phyloP scores from a whole-genome alignment of 2,329 filamentous ascomycete species.

The Botrytis squamosa region DNA sequence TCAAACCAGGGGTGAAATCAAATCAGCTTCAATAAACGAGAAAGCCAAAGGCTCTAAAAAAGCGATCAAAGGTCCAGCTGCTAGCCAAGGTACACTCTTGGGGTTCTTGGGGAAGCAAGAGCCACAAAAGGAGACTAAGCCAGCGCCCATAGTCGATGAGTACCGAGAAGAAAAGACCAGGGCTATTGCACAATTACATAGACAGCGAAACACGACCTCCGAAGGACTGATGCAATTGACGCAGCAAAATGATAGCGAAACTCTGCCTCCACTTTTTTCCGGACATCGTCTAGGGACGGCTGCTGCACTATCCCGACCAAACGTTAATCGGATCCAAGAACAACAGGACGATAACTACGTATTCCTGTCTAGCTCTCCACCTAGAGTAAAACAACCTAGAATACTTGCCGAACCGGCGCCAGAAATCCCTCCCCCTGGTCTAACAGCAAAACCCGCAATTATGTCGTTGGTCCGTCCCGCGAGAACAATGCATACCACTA shows the following conservation, averaged over 20 bases:
- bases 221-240: not conserved
- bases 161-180: not conserved
- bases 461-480: slow-evolving; percentile 33
- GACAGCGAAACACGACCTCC: not conserved
- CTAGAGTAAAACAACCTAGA: slow-evolving; percentile 24
- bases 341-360: slow-evolving; percentile 32
- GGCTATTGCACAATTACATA: slow-evolving; percentile 10
- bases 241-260: not conserved
- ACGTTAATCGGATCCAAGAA: slow-evolving; percentile 20
- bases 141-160: not conserved
- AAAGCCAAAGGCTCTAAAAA: slow-evolving; percentile 21
- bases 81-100: slow-evolving; percentile 33
- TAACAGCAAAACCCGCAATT: slow-evolving; percentile 29
- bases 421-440: slow-evolving; percentile 17
- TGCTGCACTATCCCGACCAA: slow-evolving; percentile 29
- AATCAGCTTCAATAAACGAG: not conserved
- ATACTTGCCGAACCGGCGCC: slow-evolving; percentile 19
- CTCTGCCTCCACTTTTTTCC: slow-evolving; percentile 20
- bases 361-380: slow-evolving; percentile 39
- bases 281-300: slow-evolving; percentile 29
- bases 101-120: slow-evolving; percentile 33
- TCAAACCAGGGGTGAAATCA: slow-evolving; percentile 31
- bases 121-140: not conserved
- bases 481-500: slow-evolving; percentile 33
- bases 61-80: slow-evolving; percentile 22